Base-by-base conservation (phyloP, 2,329 filamentous ascomycete species). In the Fusarium chaquense region DNA sequence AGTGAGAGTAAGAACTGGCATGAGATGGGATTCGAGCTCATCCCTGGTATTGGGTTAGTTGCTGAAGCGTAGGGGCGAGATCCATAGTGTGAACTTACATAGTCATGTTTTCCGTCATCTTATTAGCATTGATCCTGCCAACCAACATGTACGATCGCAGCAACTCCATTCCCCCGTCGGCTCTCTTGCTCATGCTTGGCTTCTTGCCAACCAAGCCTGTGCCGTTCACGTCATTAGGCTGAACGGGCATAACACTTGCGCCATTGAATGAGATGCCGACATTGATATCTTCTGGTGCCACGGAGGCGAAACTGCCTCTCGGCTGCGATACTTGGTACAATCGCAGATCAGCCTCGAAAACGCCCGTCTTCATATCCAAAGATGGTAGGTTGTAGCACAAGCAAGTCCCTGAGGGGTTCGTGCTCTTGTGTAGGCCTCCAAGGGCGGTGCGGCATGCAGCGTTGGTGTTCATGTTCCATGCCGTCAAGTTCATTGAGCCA, bases 351-450 rank as follows among this genome's bases (percentile, higher is more conserved):
- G 92, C 92, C 78, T 92, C 87, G 77, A 96, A 96, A 18, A 89
- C 82, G 32, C 92, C 92, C 1, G 87, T 89, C 6, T 79, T 79
- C 72, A 87, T 88, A 80, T 95, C 86, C 60, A 93, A 85, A 40
- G 87, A 88, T 0, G 90, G 89, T 26, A 97, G 80, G 77, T 96
- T 97, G 82, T 95, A 96, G 85, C 93, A 97, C 49, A 93, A 87
- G 62, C 90, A 91, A 49, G 93, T 87, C 52, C 93, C 93, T 12
- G 91, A 91, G 7, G 91, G 91, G 71, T 94, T 95, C 26, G 87
- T 86, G 43, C 89, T 87, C 63, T 84, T 81, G 16, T 83, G 81
- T 50, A 93, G 83, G 28, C 80, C 77, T 4, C 79, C 77, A 20
- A 96, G 82, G 11, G 86, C 84, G 24, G 80, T 73, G 45, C 80